Evolutionary conservation across 1,284 basidiomycete species (phyloP).

Genomic region (Naganishia liquefaciens): DNA sequence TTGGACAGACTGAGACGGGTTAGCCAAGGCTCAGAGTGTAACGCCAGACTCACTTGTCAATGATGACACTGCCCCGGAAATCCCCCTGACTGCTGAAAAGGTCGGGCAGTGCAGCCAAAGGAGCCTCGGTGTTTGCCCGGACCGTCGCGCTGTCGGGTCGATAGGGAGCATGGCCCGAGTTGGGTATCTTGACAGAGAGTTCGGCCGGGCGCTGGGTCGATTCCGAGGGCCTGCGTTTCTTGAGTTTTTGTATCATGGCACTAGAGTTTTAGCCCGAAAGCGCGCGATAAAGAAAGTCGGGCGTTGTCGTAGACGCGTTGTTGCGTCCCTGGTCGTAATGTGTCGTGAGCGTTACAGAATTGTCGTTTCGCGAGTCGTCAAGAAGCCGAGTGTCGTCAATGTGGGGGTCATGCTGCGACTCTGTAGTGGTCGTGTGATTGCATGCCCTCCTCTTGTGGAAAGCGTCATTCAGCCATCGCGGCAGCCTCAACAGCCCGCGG

Average conservation of each 20-base stretch:
- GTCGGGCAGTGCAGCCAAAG: constrained; percentile 22
- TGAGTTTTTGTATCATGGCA: constrained; percentile 29
- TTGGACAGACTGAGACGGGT: constrained; percentile 24
- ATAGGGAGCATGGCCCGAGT: constrained; percentile 2
- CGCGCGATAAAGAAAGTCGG: neutral
- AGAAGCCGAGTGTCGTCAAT: neutral
- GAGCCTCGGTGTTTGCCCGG: neutral
- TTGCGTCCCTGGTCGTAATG: neutral
- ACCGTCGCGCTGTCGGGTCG: constrained; percentile 1
- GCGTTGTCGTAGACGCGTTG: neutral
- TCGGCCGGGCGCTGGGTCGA: constrained; percentile 1
- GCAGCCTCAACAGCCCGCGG: neutral
- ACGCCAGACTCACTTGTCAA: constrained; percentile 19
- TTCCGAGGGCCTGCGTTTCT: constrained; percentile 26
- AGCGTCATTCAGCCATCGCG: too few species aligned
- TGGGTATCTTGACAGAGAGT: constrained; percentile 13
- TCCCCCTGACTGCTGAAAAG: constrained; percentile 21
- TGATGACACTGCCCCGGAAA: constrained; percentile 27
- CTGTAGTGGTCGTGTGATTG: neutral
- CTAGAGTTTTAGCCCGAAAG: too few species aligned
- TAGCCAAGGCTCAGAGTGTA: neutral
- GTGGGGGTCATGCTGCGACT: neutral
- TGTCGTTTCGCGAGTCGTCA: neutral
- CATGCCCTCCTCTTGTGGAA: neutral
- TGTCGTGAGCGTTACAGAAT: neutral